Evolutionary conservation across 2,329 filamentous ascomycete genomes (phyloP).

Genomic region (Talaromyces rugulosus): DNA sequence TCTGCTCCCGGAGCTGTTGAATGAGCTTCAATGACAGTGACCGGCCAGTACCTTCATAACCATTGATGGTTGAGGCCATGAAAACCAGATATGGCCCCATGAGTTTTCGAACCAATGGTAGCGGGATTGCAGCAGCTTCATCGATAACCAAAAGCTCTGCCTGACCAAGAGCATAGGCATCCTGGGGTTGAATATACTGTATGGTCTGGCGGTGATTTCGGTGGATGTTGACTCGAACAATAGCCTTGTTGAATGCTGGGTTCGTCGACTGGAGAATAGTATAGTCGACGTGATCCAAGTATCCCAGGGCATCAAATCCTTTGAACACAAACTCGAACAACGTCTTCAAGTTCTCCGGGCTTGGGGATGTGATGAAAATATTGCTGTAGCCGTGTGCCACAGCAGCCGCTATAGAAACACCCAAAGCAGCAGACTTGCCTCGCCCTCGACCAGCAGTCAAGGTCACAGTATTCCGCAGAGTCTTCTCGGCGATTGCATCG

Average conservation of each 20-base stretch:
- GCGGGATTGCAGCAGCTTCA: constrained; percentile 91
- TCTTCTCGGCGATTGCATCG: constrained; percentile 95
- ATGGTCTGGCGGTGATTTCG: constrained; percentile 94
- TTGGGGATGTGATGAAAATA: constrained; percentile 97
- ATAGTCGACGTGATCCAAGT: constrained; percentile 94
- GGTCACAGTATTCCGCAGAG: constrained; percentile 85
- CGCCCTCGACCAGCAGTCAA: constrained; percentile 90
- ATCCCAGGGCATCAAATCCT: constrained; percentile 89
- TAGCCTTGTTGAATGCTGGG: constrained; percentile 97
- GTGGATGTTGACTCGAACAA: constrained; percentile 94
- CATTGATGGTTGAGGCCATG: constrained; percentile 99
- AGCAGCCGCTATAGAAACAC: constrained; percentile 88
- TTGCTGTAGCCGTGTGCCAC: constrained; percentile 97
- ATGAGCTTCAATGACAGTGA: constrained; percentile 95
- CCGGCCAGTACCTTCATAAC: constrained; percentile 93
- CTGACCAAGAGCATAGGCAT: constrained; percentile 90
- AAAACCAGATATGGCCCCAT: constrained; percentile 97
- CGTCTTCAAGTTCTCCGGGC: constrained; percentile 96
- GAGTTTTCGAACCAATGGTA: constrained; percentile 86
- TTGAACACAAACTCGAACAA: constrained; percentile 98
- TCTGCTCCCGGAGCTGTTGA: constrained; percentile 93
- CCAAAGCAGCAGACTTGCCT: constrained; percentile 93
- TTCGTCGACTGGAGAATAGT: constrained; percentile 98
- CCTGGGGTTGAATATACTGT: constrained; percentile 95
- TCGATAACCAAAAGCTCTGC: constrained; percentile 95